Conservation (phyloP, 495 filamentous ascomycete species). For the Haplographium delicatum region DNA sequence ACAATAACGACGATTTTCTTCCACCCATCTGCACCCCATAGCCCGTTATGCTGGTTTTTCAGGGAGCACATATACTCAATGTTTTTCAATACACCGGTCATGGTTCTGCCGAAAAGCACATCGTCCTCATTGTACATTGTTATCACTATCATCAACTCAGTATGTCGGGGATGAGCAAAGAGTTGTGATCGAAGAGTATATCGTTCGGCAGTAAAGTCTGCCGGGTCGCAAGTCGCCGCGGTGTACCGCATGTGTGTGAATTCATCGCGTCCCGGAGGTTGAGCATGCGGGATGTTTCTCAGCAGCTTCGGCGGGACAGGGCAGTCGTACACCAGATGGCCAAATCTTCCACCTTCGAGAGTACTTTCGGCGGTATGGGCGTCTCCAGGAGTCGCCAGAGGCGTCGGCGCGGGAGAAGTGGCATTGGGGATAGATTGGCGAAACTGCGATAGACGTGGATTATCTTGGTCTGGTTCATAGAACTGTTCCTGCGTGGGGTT, state of each 20-base stretch:
- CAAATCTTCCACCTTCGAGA: neutral
- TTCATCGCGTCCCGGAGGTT: constrained; percentile 63
- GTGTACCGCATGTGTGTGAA: constrained; percentile 57
- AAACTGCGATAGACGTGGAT: neutral
- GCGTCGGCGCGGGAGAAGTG: neutral
- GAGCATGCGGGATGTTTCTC: constrained; percentile 74
- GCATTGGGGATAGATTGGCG: neutral
- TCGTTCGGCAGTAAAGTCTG: constrained; percentile 58
- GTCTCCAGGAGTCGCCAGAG: neutral
- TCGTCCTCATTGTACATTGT: constrained; percentile 41
- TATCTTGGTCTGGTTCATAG: neutral
- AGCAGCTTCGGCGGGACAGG: constrained; percentile 85
- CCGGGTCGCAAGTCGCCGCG: constrained; percentile 90
- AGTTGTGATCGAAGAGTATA: constrained; percentile 72
- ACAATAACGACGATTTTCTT: constrained; percentile 40
- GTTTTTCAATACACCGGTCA: constrained; percentile 37
- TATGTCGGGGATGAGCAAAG: constrained; percentile 55
- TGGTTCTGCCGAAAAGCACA: constrained; percentile 32
- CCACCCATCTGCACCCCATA: constrained; percentile 37
- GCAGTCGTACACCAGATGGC: constrained; percentile 89
- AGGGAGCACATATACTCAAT: constrained; percentile 34
- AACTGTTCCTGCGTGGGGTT: neutral
- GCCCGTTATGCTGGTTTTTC: constrained; percentile 29
- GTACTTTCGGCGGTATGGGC: neutral
- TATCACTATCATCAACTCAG: constrained; percentile 35